Evolutionary conservation across 1,284 basidiomycete species (phyloP).

Genomic region (Malassezia restricta): DNA sequence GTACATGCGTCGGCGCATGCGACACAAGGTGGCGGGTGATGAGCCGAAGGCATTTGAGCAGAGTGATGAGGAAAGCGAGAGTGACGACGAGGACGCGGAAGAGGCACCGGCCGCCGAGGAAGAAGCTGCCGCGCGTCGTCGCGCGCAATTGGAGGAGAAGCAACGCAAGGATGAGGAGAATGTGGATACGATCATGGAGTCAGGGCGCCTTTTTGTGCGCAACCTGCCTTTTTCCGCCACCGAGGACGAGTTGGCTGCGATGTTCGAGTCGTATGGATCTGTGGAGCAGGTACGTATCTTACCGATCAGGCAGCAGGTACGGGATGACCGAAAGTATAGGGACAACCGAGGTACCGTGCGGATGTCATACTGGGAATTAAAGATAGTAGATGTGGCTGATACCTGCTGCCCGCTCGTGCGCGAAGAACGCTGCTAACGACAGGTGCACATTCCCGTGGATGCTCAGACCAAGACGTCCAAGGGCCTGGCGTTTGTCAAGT

Average conservation of each 20-base stretch:
- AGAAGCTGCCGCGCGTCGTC: conserved; percentile 11
- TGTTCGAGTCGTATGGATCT: conserved; percentile 62
- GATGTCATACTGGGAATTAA: conserved; percentile 37
- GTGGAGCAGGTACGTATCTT: conserved; percentile 49
- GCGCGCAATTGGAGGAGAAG: conserved; percentile 20
- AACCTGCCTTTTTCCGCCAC: conserved; percentile 78
- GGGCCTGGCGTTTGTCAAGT: conserved; percentile 65
- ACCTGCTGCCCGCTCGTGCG: neutral
- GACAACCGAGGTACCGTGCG: conserved; percentile 38
- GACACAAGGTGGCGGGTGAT: conserved; percentile 35
- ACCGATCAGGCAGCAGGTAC: neutral
- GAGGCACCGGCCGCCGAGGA: conserved; percentile 13
- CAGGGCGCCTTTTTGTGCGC: conserved; percentile 74
- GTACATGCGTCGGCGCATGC: conserved; percentile 47
- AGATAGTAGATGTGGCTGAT: conserved; percentile 36
- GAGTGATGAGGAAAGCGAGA: conserved; percentile 17
- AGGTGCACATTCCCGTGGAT: conserved; percentile 77
- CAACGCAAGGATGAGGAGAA: conserved; percentile 42
- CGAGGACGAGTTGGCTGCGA: conserved; percentile 58
- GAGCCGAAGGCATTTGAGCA: conserved; percentile 30
- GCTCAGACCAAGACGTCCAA: conserved; percentile 59
- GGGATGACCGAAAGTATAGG: conserved; percentile 44
- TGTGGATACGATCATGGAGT: conserved; percentile 57
- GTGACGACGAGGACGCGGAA: conserved; percentile 17
- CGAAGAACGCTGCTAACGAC: conserved; percentile 12